Evolutionary conservation across 306 rosid genomes (phyloP).

Genomic region (Arachis hypogaea): DNA sequence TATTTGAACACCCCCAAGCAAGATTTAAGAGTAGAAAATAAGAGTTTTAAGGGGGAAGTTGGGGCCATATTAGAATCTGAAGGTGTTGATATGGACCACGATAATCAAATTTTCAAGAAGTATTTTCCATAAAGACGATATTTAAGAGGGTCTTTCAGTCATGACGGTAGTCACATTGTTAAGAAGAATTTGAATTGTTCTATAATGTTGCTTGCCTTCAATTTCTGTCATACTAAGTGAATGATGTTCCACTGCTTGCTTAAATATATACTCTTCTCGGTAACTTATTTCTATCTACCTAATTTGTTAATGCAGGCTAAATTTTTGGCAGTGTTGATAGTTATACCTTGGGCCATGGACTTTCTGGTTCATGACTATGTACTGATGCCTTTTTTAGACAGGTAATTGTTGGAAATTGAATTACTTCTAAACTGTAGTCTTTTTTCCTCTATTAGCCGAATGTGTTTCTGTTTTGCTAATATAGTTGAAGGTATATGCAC

Average conservation of each 20-base stretch:
- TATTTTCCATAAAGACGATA: too few species aligned
- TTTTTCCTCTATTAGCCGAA: neutral
- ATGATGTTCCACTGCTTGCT: slow-evolving; percentile 27
- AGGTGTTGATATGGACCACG: too few species aligned
- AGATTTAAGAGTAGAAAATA: too few species aligned
- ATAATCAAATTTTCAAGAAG: too few species aligned
- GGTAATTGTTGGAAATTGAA: slow-evolving; percentile 49
- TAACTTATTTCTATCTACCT: slow-evolving; percentile 32
- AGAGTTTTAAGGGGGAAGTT: too few species aligned
- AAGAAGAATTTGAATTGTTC: neutral
- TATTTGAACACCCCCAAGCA: too few species aligned
- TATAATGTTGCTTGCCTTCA: neutral
- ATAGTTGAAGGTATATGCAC: slow-evolving; percentile 18
- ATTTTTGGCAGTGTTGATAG: slow-evolving; percentile 76
- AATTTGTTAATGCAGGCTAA: slow-evolving; percentile 69
- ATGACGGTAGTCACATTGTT: neutral
- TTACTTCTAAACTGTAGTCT: neutral
- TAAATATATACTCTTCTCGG: slow-evolving; percentile 12
- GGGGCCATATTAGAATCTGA: too few species aligned
- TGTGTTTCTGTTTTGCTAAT: neutral
- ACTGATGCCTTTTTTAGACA: slow-evolving; percentile 95
- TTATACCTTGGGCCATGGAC: slow-evolving; percentile 90
- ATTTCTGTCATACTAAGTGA: slow-evolving; percentile 24
- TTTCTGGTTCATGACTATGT: slow-evolving; percentile 89
- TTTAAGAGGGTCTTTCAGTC: too few species aligned